Evolutionary conservation across 305 asterid species (phyloP).

Genomic region (Andrographis paniculata): DNA sequence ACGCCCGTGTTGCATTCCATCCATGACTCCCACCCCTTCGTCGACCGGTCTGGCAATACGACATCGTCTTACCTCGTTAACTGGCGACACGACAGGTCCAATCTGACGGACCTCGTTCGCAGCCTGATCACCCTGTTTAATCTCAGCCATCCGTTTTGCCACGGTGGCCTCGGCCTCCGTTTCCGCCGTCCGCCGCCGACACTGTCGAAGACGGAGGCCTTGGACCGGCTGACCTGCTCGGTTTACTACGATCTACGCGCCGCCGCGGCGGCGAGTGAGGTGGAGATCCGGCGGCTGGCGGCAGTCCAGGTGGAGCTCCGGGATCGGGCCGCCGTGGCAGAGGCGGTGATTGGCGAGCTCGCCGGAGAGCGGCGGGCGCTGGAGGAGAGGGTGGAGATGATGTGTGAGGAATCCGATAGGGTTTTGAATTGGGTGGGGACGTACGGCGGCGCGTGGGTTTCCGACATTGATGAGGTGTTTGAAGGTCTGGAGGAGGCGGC

Average conservation of each 20-base stretch:
- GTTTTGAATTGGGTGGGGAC: background rate
- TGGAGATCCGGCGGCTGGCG: no score
- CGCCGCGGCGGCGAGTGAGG: no score
- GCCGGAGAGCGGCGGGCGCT: no score
- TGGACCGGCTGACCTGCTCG: background rate
- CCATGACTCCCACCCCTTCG: background rate
- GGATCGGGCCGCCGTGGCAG: background rate
- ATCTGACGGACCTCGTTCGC: background rate
- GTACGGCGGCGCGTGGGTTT: background rate
- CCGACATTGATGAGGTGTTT: background rate
- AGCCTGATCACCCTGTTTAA: background rate
- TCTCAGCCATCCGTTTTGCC: background rate
- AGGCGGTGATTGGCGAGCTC: no score
- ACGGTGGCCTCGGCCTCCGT: background rate
- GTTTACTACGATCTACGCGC: background rate
- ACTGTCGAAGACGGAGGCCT: background rate
- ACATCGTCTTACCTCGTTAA: background rate
- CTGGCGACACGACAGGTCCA: background rate
- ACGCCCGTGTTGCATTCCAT: background rate
- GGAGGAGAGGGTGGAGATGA: background rate
- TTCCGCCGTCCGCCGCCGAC: background rate
- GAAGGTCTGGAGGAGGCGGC: background rate
- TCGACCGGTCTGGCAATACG: background rate
- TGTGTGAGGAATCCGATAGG: background rate
- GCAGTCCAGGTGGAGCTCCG: background rate